Evolutionary conservation across 2,329 filamentous ascomycete species (phyloP), one percentile per base, ranked within the genome.

Genomic region (Teratosphaeria destructans): DNA sequence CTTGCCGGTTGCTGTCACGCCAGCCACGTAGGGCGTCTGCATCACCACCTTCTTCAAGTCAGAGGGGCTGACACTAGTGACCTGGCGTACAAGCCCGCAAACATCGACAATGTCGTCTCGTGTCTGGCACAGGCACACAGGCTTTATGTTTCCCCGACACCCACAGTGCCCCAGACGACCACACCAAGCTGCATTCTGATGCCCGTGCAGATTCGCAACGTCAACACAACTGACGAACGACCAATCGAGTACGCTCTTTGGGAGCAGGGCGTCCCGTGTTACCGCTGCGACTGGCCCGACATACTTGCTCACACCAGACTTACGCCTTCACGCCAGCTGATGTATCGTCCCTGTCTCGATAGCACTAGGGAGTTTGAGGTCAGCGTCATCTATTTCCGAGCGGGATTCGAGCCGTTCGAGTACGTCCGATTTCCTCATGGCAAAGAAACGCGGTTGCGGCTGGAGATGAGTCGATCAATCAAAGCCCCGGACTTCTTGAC

Each of bases 401-500:
- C 76, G 3, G 76, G 75, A 5, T 77, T 77, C 58, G 74, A 77
- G 57, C 59, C 68, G 0, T 59, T 64, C 5, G 77, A 79, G 52
- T 78, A 78, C 55, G 64, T 71, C 32, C n/a, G 19, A 2, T 26
- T 49, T 11, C 43, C 43, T 8, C n/a, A 23, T 19, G 75, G 74
- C 2, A 58, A 59, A 32, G 61, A 70, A 52, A 65, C 66, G 4
- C 69, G 76, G 6, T 58, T 73, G 0, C 67, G 67, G 29, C 65
- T 78, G 2, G 76, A 78, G 59, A 64, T 66, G 14, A 76, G 75
- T 2, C 59, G 61, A 16, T 74, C 77, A 3, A 77, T 79, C 63
- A 78, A 78, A 64, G 79, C 76, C 57, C 76, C 77, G 0, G 72
- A 73, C 7, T 63, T 79, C 12, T 65, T 77, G 11, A 69, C 69